A percentile compares a stretch with the other conserved stretches of the same genome.
phyloP scores from a whole-genome alignment of 768 basidiomycete genomes.

The Serpula lacrymans region DNA sequence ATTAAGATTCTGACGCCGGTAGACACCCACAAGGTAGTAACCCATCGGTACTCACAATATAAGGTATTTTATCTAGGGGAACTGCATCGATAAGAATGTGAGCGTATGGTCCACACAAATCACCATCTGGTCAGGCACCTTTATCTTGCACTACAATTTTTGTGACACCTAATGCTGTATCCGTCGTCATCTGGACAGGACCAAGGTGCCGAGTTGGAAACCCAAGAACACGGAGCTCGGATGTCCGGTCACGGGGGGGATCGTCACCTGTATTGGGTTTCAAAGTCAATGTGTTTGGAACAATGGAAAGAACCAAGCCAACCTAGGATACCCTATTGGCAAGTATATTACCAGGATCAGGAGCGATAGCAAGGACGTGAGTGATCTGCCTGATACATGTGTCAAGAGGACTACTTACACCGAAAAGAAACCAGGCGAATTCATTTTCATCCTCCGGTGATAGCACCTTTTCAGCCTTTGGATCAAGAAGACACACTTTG shows the following conservation, averaged over 20 bases:
- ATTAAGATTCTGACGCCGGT: neutral
- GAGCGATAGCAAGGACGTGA: neutral
- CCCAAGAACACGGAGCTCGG: constrained; percentile 80
- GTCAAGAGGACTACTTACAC: constrained; percentile 46
- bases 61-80: constrained; percentile 68
- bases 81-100: no score
- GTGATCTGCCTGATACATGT: neutral
- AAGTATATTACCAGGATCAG: neutral
- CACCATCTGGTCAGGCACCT: constrained; percentile 32
- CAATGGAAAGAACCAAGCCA: constrained; percentile 4
- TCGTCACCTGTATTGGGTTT: constrained; percentile 70
- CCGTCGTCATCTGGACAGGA: constrained; percentile 95
- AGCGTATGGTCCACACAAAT: neutral
- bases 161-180: constrained; percentile 92
- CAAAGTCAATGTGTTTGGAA: neutral
- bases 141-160: constrained; percentile 77
- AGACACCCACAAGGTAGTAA: neutral
- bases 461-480: constrained; percentile 69
- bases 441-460: constrained; percentile 75
- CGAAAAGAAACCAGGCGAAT: constrained; percentile 91
- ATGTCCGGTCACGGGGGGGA: constrained; percentile 91
- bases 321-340: constrained; percentile 61
- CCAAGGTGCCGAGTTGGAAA: constrained; percentile 88
- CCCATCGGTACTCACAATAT: constrained; percentile 46
- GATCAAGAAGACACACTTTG: constrained; percentile 90